Conservation (phyloP, 2,329 filamentous ascomycete genomes). For the Curvularia eragrostidis region DNA sequence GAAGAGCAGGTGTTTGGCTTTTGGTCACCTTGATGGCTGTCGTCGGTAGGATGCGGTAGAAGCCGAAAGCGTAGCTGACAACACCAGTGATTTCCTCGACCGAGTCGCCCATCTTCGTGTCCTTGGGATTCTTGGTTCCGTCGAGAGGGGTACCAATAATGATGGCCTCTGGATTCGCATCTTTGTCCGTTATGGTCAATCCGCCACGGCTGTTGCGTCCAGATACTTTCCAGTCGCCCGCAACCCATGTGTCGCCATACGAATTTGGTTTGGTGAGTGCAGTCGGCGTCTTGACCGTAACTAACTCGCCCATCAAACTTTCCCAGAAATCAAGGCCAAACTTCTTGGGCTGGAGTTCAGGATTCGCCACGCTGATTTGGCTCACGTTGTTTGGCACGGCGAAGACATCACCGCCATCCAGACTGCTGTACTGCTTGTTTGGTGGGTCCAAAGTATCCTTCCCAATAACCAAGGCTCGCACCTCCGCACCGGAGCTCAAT, state of each 20-base stretch:
- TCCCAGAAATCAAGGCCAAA: constrained; percentile 80
- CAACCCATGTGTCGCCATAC: constrained; percentile 73
- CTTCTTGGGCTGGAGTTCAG: constrained; percentile 63
- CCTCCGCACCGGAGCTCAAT: constrained; percentile 61
- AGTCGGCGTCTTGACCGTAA: constrained; percentile 65
- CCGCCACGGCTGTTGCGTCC: constrained; percentile 69
- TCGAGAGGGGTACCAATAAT: constrained; percentile 70
- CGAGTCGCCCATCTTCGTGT: constrained; percentile 69
- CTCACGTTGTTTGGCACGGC: constrained; percentile 67
- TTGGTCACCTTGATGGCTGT: constrained; percentile 61
- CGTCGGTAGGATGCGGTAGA: constrained; percentile 71
- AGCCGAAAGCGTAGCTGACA: constrained; percentile 69
- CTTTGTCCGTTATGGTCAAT: constrained; percentile 65
- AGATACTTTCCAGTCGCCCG: constrained; percentile 68
- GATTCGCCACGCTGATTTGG: constrained; percentile 66
- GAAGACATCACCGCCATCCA: constrained; percentile 72
- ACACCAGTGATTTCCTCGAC: constrained; percentile 73
- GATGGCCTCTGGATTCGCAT: constrained; percentile 74
- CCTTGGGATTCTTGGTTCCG: constrained; percentile 64
- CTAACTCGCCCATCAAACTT: constrained; percentile 70
- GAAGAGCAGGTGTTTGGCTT: constrained; percentile 55
- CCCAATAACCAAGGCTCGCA: constrained; percentile 67
- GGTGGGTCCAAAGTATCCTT: constrained; percentile 64
- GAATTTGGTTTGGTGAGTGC: constrained; percentile 67
- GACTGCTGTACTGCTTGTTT: constrained; percentile 64